Evolutionary conservation across 768 basidiomycete genomes (phyloP), one percentile per base, ranked within the genome.

Genomic region (Tulasnella sp.): DNA sequence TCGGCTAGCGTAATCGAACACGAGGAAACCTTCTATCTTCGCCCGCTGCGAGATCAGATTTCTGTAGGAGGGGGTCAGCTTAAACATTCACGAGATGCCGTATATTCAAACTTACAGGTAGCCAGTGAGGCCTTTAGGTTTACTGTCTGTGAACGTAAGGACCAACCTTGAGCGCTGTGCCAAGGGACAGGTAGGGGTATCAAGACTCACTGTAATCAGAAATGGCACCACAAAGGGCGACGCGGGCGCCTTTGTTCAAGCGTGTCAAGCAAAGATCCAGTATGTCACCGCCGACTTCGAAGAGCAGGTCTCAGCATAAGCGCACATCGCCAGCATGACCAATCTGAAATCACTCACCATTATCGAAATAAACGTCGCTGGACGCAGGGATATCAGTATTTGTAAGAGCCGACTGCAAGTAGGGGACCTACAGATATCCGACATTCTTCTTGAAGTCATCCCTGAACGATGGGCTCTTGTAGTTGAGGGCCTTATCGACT

Each of bases 171-270:
- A 41, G 8, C 0, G 75, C 78, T 6, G 37, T 12, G 72, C 40
- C 1, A 77, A 16, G 9, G 54, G 28, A 34, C 46, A 44, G 14
- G 50, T 40, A 37, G 76, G 76, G n/a, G 78, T 46, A 34, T 16
- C 75, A 64, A 31, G 14, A 85, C 91, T 78, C 81, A 93, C 93
- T 95, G 84, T 96, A 97, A 40, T 90, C 89, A 64, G 96, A 94
- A 82, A 98, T 97, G 44, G 94, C 94, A 79, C 96, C 97, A 83
- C 96, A 97, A 28, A 96, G 85, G 20, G 90, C 90, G 80, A 98
- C 90, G 78, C 96, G 88, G 6, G 96, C 96, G 64, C 90, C 87
- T 85, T 91, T 89, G 60, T 96, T 95, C 83, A 99, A 85, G 76
- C 93, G 88, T 37, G 90, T 90, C 80, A 98, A 86, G 72, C 91